phyloP scores from a whole-genome alignment of 2,329 filamentous ascomycete species.

The Botrytis byssoidea region DNA sequence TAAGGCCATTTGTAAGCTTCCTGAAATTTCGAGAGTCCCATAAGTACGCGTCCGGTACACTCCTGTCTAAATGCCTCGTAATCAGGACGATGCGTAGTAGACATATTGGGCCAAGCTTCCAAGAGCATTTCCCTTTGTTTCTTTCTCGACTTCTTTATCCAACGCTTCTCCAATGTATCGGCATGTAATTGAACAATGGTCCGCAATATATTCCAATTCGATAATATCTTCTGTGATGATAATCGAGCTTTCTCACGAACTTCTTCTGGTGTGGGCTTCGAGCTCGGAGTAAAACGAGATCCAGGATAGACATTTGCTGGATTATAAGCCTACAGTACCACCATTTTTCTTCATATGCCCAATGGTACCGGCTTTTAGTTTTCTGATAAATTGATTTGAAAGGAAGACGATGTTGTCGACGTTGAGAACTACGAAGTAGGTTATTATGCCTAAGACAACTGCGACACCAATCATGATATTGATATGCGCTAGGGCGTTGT shows the following conservation, averaged over 20 bases:
- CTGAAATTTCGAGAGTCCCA: not conserved
- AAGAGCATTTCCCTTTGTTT: not conserved
- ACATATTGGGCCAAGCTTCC: constrained; percentile 1
- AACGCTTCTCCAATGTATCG: not conserved
- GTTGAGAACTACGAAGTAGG: not conserved
- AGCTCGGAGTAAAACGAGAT: not conserved
- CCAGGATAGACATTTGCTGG: not conserved
- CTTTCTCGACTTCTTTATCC: not conserved
- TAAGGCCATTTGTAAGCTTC: not conserved
- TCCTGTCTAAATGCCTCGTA: not conserved
- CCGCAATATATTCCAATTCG: not conserved
- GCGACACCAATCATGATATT: not conserved
- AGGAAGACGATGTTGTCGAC: not conserved
- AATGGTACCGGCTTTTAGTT: not conserved
- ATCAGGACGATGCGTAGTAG: not conserved
- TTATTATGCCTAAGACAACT: not conserved
- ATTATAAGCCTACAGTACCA: not conserved
- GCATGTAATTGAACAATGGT: not conserved
- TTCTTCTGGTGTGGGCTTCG: not conserved
- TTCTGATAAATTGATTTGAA: not conserved
- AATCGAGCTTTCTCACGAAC: not conserved
- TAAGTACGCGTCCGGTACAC: not conserved
- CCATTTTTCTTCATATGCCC: not conserved
- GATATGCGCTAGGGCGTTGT: not conserved
- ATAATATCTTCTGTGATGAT: not conserved